Conservation (phyloP, 768 basidiomycete species). For the Termitomyces heimii region DNA sequence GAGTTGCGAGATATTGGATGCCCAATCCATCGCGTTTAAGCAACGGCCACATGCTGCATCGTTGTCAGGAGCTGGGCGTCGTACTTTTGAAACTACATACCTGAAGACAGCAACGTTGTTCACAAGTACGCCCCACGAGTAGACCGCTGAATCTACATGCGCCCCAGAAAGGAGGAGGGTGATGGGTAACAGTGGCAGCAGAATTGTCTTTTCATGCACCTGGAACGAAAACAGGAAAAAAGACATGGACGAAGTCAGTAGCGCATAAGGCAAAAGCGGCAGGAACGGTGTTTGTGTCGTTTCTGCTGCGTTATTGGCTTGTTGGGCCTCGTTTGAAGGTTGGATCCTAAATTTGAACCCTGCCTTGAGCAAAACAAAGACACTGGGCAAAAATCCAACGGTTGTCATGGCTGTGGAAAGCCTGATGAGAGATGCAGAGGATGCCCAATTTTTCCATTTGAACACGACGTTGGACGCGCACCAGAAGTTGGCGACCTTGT, state of each 20-base stretch:
- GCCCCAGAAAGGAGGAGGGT: slow-evolving; percentile 66
- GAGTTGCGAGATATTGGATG: slow-evolving; percentile 63
- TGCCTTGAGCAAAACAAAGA: slow-evolving; percentile 32
- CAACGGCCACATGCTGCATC: slow-evolving; percentile 87
- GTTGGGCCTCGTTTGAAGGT: slow-evolving; percentile 10
- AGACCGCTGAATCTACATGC: slow-evolving; percentile 48
- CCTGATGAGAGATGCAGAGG: slow-evolving; percentile 46
- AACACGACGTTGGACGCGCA: slow-evolving; percentile 85
- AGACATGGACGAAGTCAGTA: slow-evolving; percentile 78
- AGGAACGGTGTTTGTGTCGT: slow-evolving; percentile 41
- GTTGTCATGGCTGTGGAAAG: slow-evolving; percentile 64
- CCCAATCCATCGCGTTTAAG: slow-evolving; percentile 73
- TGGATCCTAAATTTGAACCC: slow-evolving; percentile 20
- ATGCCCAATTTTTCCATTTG: slow-evolving; percentile 70
- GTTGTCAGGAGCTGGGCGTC: not conserved
- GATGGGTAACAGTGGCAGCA: slow-evolving; percentile 81
- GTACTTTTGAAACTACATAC: slow-evolving; percentile 33
- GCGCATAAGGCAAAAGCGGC: slow-evolving; percentile 70
- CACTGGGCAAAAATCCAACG: slow-evolving; percentile 63
- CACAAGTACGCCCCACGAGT: slow-evolving; percentile 65
- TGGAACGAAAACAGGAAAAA: slow-evolving; percentile 98
- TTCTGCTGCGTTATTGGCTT: slow-evolving; percentile 2
- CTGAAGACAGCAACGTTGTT: slow-evolving; percentile 89
- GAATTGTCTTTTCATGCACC: slow-evolving; percentile 91
- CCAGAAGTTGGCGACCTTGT: slow-evolving; percentile 98